Evolutionary conservation across 2,329 filamentous ascomycete genomes (phyloP).

Genomic region (Claviceps sorghi): DNA sequence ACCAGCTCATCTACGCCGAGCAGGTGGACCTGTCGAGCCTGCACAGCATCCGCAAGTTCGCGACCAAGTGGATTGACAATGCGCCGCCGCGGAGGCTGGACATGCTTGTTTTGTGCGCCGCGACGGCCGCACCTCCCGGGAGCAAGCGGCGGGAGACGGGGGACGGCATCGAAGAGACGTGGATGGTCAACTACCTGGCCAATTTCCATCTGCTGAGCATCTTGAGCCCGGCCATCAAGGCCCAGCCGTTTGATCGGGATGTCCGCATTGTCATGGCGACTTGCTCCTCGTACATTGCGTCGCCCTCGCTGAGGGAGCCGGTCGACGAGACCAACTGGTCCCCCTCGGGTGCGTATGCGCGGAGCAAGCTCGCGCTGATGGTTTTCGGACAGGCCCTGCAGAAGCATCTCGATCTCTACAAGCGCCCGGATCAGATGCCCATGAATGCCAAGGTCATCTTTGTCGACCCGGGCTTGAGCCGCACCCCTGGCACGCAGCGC

Average conservation of each 20-base stretch:
- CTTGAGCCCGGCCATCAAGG: conserved; percentile 74
- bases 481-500: conserved; percentile 75
- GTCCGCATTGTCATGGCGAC: conserved; percentile 77
- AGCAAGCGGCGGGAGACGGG: conserved; percentile 44
- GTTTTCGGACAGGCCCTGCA: conserved; percentile 83
- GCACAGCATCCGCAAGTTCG: conserved; percentile 83
- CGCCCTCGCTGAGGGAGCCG: conserved; percentile 47
- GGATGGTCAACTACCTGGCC: conserved; percentile 88
- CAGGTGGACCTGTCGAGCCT: conserved; percentile 80
- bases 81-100: conserved; percentile 76
- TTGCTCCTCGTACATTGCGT: conserved; percentile 76
- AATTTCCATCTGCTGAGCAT: conserved; percentile 94
- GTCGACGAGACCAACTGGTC: conserved; percentile 37
- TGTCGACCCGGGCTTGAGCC: conserved; percentile 70
- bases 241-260: conserved; percentile 86
- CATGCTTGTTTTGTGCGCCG: conserved; percentile 78
- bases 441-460: conserved; percentile 73
- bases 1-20: conserved; percentile 87
- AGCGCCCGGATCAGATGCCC: conserved; percentile 68
- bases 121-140: conserved; percentile 57
- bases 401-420: conserved; percentile 75
- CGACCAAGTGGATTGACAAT: conserved; percentile 97
- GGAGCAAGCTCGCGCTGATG: conserved; percentile 67
- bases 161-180: conserved; percentile 77
- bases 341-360: conserved; percentile 43